These are phyloP conservation scores for Plantago major DNA, from an alignment of 257 asterid species.

Conservation along the genomic window DNA sequence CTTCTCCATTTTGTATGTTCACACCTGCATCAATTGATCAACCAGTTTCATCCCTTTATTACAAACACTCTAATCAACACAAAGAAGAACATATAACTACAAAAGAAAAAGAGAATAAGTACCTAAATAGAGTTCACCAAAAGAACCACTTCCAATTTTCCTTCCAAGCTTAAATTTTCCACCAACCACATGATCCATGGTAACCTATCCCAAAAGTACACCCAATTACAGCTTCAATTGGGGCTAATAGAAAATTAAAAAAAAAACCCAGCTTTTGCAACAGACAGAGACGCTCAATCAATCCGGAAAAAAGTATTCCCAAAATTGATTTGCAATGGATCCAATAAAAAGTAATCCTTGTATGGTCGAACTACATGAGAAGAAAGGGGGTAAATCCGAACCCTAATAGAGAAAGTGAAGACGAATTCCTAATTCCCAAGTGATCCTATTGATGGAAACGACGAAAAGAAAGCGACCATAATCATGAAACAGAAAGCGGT, in stretches of 20 bases:
- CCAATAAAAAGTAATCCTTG: not conserved
- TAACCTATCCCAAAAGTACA: constrained; percentile 14
- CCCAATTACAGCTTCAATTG: too few relatives aligned
- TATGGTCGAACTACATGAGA: not conserved
- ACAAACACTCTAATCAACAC: not conserved
- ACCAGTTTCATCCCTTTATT: not conserved
- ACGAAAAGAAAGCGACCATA: not conserved
- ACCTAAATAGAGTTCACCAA: constrained; percentile 96
- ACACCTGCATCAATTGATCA: constrained; percentile 54
- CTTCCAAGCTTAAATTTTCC: constrained; percentile 92
- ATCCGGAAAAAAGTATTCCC: not conserved
- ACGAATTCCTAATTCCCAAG: too few relatives aligned
- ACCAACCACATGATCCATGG: constrained; percentile 82
- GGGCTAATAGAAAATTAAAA: too few relatives aligned
- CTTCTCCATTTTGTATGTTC: constrained; percentile 85
- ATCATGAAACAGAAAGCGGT: not conserved
- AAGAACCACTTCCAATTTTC: constrained; percentile 95
- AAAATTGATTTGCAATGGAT: constrained; percentile 7
- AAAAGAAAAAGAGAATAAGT: constrained; percentile 10
- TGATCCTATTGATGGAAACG: not conserved
- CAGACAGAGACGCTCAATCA: too few relatives aligned
- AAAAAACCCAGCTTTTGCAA: too few relatives aligned
- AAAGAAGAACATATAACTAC: constrained; percentile 3
- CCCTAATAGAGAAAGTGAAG: not conserved
- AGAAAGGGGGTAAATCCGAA: not conserved